These are phyloP conservation scores for Mortierella sp. DNA, from an alignment of 371 early-diverging fungal genomes.

Conservation along the genomic window DNA sequence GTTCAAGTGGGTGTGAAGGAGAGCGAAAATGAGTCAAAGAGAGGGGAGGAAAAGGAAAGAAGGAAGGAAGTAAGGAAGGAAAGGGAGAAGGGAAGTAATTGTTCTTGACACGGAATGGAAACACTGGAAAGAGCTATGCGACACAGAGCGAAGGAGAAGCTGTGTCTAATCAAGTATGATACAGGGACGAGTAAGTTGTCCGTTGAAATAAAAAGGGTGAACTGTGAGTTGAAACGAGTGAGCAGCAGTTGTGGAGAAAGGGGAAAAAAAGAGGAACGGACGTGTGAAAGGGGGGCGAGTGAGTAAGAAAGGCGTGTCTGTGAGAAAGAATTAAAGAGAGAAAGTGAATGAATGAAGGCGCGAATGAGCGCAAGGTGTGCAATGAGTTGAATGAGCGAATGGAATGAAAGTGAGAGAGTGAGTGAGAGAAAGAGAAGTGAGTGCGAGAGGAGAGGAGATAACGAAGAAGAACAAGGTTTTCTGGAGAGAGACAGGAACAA, in stretches of 20 bases:
- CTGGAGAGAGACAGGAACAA: slow-evolving; percentile 1
- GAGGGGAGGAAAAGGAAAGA: background rate
- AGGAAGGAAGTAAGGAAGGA: background rate
- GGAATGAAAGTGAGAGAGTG: background rate
- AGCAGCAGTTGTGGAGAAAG: background rate
- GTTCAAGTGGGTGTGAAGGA: background rate
- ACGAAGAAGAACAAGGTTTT: background rate
- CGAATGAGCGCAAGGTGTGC: background rate
- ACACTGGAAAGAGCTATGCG: background rate
- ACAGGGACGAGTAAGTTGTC: background rate
- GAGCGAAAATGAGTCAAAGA: background rate
- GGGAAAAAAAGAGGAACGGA: background rate
- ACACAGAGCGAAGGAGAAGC: background rate
- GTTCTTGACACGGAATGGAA: background rate
- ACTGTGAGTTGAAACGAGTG: background rate
- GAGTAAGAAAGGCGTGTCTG: background rate
- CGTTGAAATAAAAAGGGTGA: slow-evolving; percentile 1
- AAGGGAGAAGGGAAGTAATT: background rate
- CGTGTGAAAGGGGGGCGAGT: too few species aligned
- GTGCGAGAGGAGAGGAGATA: background rate
- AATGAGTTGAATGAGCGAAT: background rate
- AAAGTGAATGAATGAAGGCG: background rate
- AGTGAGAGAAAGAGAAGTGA: background rate
- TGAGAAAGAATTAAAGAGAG: background rate
- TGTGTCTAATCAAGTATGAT: background rate